These are phyloP conservation scores for Lentithecium fluviatile DNA, from an alignment of 495 filamentous ascomycete species.

Conservation along the genomic window DNA sequence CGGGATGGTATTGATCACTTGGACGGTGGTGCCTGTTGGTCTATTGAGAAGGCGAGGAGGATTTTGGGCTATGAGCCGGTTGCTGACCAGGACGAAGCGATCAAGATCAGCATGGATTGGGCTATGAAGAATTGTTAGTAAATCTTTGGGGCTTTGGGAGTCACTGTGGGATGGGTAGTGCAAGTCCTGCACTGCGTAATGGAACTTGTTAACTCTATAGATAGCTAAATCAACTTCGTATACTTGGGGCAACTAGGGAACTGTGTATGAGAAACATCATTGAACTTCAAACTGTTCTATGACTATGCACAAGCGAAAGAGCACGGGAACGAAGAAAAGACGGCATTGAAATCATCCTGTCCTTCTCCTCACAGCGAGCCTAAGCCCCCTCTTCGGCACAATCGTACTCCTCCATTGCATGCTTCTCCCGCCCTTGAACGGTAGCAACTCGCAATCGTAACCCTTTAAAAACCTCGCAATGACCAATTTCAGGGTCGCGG, in stretches of 20 bases:
- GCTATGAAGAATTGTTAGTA: conserved; percentile 8
- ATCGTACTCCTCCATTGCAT: conserved; percentile 10
- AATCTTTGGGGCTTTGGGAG: not conserved
- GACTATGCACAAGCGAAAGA: not conserved
- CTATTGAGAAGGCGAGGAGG: conserved; percentile 38
- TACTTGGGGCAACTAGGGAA: no score
- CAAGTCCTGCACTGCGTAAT: no score
- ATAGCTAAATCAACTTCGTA: no score
- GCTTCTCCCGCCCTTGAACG: not conserved
- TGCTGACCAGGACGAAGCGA: conserved; percentile 30
- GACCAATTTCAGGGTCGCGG: conserved; percentile 6
- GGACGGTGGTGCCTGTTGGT: conserved; percentile 31
- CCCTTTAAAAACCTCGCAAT: not conserved
- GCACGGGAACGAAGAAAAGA: not conserved
- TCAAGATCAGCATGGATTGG: conserved; percentile 25
- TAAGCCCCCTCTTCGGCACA: conserved; percentile 7
- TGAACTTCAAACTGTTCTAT: no score
- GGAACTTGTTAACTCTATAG: no score
- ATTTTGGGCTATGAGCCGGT: conserved; percentile 38
- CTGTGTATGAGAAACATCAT: not conserved
- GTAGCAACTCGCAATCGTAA: conserved; percentile 7
- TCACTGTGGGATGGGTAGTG: not conserved
- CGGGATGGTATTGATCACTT: conserved; percentile 31
- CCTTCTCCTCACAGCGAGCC: not conserved
- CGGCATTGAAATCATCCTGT: not conserved